Evolutionary conservation across 331 rosid species (phyloP).

Genomic region (Pyrus hybrid): DNA sequence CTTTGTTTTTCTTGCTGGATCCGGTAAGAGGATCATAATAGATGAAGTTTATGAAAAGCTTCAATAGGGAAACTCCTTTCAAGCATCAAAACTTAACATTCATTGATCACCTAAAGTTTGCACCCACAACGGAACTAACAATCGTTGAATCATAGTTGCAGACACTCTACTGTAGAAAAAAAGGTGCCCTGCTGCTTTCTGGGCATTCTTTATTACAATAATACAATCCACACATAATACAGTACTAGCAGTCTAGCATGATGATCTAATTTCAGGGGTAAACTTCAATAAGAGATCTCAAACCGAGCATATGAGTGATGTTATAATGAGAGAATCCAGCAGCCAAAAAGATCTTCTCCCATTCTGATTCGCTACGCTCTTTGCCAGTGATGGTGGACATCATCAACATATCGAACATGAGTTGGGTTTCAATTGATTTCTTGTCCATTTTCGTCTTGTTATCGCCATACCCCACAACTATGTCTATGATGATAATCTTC

Average conservation of each 20-base stretch:
- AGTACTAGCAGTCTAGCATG: not conserved
- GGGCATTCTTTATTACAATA: not conserved
- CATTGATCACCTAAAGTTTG: not conserved
- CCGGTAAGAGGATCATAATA: too few relatives aligned
- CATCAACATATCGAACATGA: not conserved
- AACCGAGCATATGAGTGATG: too few relatives aligned
- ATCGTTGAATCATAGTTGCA: not conserved
- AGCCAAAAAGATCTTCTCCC: conserved; percentile 12
- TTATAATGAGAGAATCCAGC: conserved; percentile 16
- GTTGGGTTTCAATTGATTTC: not conserved
- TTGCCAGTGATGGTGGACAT: too few relatives aligned
- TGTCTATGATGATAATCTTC: too few relatives aligned
- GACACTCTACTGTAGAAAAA: not conserved
- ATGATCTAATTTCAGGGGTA: too few relatives aligned
- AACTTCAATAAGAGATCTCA: not conserved
- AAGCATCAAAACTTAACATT: too few relatives aligned
- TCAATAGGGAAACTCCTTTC: too few relatives aligned
- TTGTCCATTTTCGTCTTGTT: too few relatives aligned
- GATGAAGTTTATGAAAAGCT: too few relatives aligned
- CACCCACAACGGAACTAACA: not conserved
- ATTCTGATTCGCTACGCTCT: conserved; percentile 3
- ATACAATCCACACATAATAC: not conserved
- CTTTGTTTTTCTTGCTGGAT: too few relatives aligned
- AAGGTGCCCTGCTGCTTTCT: not conserved
- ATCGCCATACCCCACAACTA: too few relatives aligned